Base-by-base conservation (phyloP, 345 rosid species). In the Turritis glabra region DNA sequence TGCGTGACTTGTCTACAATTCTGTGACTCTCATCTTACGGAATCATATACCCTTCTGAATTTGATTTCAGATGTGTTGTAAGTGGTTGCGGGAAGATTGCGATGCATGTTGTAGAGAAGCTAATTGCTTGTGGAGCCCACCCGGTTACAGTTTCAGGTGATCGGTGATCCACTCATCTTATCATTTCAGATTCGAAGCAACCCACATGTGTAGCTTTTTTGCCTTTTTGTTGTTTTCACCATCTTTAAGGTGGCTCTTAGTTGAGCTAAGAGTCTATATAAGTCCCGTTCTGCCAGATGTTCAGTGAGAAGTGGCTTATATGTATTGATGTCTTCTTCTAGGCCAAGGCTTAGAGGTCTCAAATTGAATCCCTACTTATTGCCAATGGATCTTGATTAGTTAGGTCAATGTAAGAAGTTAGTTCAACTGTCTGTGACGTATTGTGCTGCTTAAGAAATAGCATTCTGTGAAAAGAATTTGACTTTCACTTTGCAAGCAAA, bases 1-100 rank as follows among this genome's bases (percentile, higher is more conserved):
- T 50, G 29, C 4, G 44, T 38, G 58, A 32, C 37, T 19, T 19
- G 48, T 63, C 32, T 52, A 27, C 65, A 1, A 17, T 64, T 75
- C n/a, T 55, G 25, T 32, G 12, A 59, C 40, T 44, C 67, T 32
- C 29, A 21, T 73, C 13, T 59, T 27, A 30, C 67, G 15, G 72
- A 79, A 46, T 8, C 53, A 51, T 73, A 47, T 15, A 43, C 33
- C 18, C 46, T 38, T 15, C 73, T 66, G 50, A 46, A 55, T 43
- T 67, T 68, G 70, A 48, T 43, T 79, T 33, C 84, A 95, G 98
- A 76, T 95, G 99, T 81, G 94, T 63, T 65, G 97, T 95, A 68
- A 95, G 98, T 73, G 99, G 99, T 76, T 90, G 88, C 58, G 99
- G 99, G 75, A 95, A 95, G 96, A 95, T 95, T 73, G 97, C 99